Conservation (phyloP, 345 rosid genomes). For the Sonneratia alba region DNA sequence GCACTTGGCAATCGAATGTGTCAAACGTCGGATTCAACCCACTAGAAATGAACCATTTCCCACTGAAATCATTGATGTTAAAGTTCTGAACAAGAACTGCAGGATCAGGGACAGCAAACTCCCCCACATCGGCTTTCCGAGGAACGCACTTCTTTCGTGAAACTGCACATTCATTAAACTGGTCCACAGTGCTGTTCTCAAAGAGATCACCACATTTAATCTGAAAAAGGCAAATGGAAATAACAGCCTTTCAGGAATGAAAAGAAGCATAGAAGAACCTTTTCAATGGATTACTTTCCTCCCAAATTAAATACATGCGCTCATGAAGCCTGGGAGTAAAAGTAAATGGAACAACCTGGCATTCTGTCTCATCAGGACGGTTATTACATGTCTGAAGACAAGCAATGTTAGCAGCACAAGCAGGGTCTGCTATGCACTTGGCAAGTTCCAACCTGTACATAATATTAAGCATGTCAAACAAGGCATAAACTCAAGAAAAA, state of each 20-base stretch:
- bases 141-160: slow-evolving; percentile 91
- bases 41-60: slow-evolving; percentile 84
- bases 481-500: slow-evolving; percentile 9
- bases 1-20: slow-evolving; percentile 75
- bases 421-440: slow-evolving; percentile 78
- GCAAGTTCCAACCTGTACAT: slow-evolving; percentile 76
- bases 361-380: slow-evolving; percentile 90
- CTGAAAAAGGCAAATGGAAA: slow-evolving; percentile 25
- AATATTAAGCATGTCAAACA: slow-evolving; percentile 1
- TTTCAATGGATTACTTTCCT: not conserved
- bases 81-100: slow-evolving; percentile 61
- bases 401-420: slow-evolving; percentile 89
- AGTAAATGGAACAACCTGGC: slow-evolving; percentile 49
- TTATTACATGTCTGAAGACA: slow-evolving; percentile 95
- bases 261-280: not conserved
- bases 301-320: too few relatives aligned
- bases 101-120: slow-evolving; percentile 78
- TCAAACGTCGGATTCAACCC: slow-evolving; percentile 94
- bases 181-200: slow-evolving; percentile 74
- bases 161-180: slow-evolving; percentile 91
- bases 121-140: slow-evolving; percentile 74
- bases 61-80: slow-evolving; percentile 59
- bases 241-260: not conserved
- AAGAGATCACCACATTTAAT: slow-evolving; percentile 93
- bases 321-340: not conserved